A percentile compares a stretch with the other conserved stretches of the same genome.
Conservation (phyloP, 2,329 filamentous ascomycete genomes). For the Myriosclerotinia duriaeana region DNA sequence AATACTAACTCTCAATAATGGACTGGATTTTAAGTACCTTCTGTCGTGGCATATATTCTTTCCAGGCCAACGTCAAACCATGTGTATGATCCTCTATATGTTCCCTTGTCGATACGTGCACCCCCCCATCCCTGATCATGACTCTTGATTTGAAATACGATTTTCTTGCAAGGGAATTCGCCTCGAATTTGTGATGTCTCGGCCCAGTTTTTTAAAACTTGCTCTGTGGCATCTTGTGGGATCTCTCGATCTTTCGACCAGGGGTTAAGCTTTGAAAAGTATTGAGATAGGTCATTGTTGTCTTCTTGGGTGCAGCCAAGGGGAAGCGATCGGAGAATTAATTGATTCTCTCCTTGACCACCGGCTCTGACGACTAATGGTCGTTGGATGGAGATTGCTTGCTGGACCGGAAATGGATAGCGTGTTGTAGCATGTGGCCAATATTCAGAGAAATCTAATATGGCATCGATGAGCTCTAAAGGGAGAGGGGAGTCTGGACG, state of each 20-base stretch:
- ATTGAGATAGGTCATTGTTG: conserved; percentile 21
- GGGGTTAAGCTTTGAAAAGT: conserved; percentile 26
- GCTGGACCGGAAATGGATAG: not conserved
- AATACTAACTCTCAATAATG: not conserved
- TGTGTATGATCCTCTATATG: conserved; percentile 53
- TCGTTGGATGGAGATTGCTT: not conserved
- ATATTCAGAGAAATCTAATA: conserved; percentile 62
- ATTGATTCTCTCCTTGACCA: conserved; percentile 41
- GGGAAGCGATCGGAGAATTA: conserved; percentile 42
- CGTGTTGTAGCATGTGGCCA: conserved; percentile 51
- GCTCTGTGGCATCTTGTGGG: conserved; percentile 29
- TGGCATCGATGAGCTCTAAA: conserved; percentile 53
- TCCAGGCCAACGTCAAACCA: conserved; percentile 66
- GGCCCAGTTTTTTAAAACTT: conserved; percentile 31
- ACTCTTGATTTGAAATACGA: conserved; percentile 59
- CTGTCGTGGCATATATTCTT: conserved; percentile 47
- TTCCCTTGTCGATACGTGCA: conserved; percentile 37
- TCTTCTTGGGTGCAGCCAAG: conserved; percentile 30
- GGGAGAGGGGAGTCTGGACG: conserved; percentile 48
- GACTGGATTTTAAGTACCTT: conserved; percentile 26
- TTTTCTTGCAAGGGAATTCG: conserved; percentile 55
- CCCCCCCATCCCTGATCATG: conserved; percentile 60
- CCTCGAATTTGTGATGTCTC: conserved; percentile 26
- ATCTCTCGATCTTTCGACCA: conserved; percentile 23
- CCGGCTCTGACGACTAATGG: conserved; percentile 25